These are phyloP conservation scores for Phytopythium litorale DNA, from an alignment of 352 stramenopile species.

Conservation along the genomic window DNA sequence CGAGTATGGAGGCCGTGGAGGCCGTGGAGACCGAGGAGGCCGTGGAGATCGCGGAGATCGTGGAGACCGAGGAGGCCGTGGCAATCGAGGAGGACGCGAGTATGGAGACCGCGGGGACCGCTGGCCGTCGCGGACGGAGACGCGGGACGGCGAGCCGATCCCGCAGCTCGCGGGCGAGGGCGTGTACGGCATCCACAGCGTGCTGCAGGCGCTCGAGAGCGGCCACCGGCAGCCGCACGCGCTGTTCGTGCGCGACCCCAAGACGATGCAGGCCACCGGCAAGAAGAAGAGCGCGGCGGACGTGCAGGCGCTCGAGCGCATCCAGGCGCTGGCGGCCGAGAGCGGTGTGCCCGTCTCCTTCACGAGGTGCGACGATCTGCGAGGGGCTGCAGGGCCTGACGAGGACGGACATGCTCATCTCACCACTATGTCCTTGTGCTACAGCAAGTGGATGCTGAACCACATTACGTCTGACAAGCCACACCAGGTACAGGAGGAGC, in stretches of 20 bases:
- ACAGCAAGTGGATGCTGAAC: conserved; percentile 83
- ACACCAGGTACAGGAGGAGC: conserved; percentile 41
- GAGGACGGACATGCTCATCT: not conserved
- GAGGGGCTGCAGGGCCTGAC: not conserved
- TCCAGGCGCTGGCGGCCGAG: conserved; percentile 34
- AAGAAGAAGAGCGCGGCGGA: conserved; percentile 36
- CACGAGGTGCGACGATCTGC: conserved; percentile 14
- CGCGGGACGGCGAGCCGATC: conserved; percentile 27
- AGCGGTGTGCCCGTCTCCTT: conserved; percentile 24
- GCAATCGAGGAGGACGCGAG: not conserved
- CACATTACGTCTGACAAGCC: conserved; percentile 79
- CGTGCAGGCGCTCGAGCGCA: conserved; percentile 31
- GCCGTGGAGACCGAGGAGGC: not conserved
- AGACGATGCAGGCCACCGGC: conserved; percentile 9
- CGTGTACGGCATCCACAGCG: conserved; percentile 70
- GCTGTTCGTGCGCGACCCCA: conserved; percentile 47
- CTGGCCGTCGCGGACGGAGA: not conserved
- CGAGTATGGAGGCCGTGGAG: not conserved
- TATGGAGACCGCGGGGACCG: not conserved
- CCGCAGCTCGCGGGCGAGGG: conserved; percentile 53
- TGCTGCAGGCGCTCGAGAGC: conserved; percentile 60
- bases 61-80: not conserved
- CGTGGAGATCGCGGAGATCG: not conserved
- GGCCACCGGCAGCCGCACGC: conserved; percentile 40
- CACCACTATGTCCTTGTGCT: not conserved